Evolutionary conservation across 2,329 filamentous ascomycete species (phyloP).

Genomic region (Cladosporium sp.): DNA sequence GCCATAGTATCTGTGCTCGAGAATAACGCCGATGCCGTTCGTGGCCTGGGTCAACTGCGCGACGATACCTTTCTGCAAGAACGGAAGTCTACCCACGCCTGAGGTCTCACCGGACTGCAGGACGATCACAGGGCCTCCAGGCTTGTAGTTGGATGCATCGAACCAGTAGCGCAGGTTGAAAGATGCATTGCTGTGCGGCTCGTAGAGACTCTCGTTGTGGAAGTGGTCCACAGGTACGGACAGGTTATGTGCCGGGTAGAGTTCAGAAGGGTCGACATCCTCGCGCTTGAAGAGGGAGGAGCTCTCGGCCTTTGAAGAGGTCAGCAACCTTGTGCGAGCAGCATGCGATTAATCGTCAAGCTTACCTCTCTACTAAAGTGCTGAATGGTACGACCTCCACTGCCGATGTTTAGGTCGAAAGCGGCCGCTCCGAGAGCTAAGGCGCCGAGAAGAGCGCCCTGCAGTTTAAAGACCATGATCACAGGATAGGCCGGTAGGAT

Average conservation of each 20-base stretch:
- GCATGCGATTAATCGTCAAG: not conserved
- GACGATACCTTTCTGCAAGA: constrained; percentile 73
- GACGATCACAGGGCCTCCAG: constrained; percentile 76
- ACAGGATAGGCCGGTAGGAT: not conserved
- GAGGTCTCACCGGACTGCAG: constrained; percentile 68
- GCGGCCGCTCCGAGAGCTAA: not conserved
- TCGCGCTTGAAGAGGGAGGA: constrained; percentile 15
- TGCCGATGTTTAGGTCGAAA: not conserved
- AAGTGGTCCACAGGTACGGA: constrained; percentile 72
- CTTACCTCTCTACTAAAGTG: not conserved
- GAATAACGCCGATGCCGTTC: constrained; percentile 69
- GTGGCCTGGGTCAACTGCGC: constrained; percentile 66
- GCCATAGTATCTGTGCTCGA: constrained; percentile 88
- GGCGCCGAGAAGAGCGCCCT: not conserved
- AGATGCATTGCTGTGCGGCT: constrained; percentile 64
- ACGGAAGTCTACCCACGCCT: constrained; percentile 60
- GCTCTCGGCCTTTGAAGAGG: not conserved
- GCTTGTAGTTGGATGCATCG: constrained; percentile 68
- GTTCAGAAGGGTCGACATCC: constrained; percentile 28
- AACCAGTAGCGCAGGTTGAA: constrained; percentile 81
- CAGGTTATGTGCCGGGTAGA: constrained; percentile 50
- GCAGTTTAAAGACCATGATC: not conserved
- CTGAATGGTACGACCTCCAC: constrained; percentile 5
- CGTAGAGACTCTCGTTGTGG: constrained; percentile 72
- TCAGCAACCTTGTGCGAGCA: not conserved